A percentile compares a stretch with the other conserved stretches of the same genome.
These are phyloP conservation scores for Didymella pinodella DNA, from an alignment of 2,329 filamentous ascomycete genomes.

Conservation along the genomic window DNA sequence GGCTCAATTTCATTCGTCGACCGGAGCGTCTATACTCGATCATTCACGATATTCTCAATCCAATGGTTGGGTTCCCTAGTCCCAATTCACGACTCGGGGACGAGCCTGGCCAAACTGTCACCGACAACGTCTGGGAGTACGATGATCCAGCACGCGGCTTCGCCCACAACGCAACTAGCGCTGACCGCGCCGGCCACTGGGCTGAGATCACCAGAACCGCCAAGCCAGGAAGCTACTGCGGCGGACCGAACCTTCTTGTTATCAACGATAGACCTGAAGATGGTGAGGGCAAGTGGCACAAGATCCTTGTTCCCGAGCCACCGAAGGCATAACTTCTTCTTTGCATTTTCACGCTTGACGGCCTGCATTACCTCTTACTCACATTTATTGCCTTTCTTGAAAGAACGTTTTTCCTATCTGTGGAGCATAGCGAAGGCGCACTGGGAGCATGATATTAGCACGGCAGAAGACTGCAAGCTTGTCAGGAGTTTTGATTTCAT, in stretches of 20 bases:
- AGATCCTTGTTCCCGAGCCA: constrained; percentile 38
- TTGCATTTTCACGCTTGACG: constrained; percentile 23
- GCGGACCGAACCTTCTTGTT: constrained; percentile 61
- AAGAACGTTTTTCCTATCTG: neutral
- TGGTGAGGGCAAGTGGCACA: constrained; percentile 45
- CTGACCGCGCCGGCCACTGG: constrained; percentile 41
- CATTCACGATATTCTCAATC: constrained; percentile 66
- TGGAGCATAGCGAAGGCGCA: constrained; percentile 38
- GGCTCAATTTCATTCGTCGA: constrained; percentile 67
- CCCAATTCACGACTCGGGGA: constrained; percentile 69
- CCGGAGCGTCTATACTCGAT: constrained; percentile 71
- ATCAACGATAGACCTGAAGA: constrained; percentile 50
- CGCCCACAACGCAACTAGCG: constrained; percentile 34
- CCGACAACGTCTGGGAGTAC: constrained; percentile 61
- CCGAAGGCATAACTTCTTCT: constrained; percentile 21
- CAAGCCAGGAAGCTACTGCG: constrained; percentile 64
- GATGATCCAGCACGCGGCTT: constrained; percentile 41
- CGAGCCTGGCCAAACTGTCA: constrained; percentile 63
- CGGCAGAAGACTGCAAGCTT: constrained; percentile 6
- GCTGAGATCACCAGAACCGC: constrained; percentile 55
- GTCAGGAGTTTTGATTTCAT: constrained; percentile 14
- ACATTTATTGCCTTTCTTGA: neutral
- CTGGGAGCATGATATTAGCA: constrained; percentile 20
- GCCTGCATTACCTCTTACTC: constrained; percentile 9
- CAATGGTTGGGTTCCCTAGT: constrained; percentile 64